These are phyloP conservation scores for Mortierella hygrophila DNA, from an alignment of 192 early-diverging fungal genomes.

Conservation along the genomic window DNA sequence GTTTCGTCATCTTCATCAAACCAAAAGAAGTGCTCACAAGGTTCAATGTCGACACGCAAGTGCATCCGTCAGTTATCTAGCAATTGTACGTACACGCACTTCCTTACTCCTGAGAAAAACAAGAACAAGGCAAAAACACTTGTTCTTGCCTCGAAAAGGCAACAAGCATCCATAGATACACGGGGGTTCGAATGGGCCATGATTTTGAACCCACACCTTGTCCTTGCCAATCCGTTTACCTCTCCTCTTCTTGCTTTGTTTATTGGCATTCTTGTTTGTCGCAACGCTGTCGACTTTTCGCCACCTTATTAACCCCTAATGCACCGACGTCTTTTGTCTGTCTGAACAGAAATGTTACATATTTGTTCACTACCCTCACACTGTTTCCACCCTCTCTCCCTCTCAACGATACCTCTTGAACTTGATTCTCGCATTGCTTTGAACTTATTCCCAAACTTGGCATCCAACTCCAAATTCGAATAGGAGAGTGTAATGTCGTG, in stretches of 20 bases:
- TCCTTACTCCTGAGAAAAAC: background rate
- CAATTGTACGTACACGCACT: no score
- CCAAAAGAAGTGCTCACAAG: background rate
- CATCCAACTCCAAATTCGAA: background rate
- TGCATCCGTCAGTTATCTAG: no score
- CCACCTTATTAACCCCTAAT: background rate
- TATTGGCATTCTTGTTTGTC: background rate
- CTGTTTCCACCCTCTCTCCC: background rate
- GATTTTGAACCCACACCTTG: background rate
- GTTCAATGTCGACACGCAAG: background rate
- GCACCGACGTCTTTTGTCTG: background rate
- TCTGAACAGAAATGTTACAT: slow-evolving; percentile 1
- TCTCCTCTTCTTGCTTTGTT: background rate
- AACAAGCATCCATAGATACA: background rate
- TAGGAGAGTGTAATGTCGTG: no score
- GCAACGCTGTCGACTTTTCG: background rate
- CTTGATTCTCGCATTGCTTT: background rate
- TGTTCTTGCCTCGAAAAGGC: slow-evolving; percentile 1
- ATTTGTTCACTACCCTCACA: background rate
- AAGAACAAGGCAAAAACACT: background rate
- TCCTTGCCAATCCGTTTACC: background rate
- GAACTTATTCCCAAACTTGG: background rate
- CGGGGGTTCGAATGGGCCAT: background rate
- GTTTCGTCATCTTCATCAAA: background rate
- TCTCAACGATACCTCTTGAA: background rate